Base-by-base conservation (phyloP, 2,329 filamentous ascomycete genomes). In the Diplodia corticola region DNA sequence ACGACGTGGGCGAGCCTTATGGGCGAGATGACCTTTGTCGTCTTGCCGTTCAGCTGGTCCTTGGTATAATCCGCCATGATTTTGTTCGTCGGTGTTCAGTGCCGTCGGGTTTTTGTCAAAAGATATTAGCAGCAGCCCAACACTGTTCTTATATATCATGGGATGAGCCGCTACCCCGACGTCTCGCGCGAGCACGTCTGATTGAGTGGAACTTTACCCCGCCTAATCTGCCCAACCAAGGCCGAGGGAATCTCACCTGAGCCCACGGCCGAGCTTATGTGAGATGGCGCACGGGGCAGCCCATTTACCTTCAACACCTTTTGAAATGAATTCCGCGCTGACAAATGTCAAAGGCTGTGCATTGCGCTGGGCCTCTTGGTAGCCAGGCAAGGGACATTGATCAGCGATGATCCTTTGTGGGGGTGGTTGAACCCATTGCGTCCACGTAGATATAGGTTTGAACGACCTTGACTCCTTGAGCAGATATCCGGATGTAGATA, bases 1-100 rank as follows among this genome's bases (percentile, higher is more conserved):
- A 76, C 75, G 17, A 75, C 68, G 28, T 77, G 74, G 17, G 73
- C 71, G 5, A 75, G 70, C 44, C 48, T 61, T 4, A 61, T 20
- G 44, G 57, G 57, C 1, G 57, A 61, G 5, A 26, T 49, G 44
- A 61, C 44, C 24, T 61, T 57, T 3, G 20, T 40, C 30, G 10
- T 6, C 22, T 26, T 40, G 5, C 53, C 33, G 30, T 40, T 20
- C 15, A n/a, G n/a, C n/a, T n/a, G n/a, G n/a, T 17, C 53, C 13
- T 57, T 61, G 28, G 12, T 15, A 6, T 28, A 12, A 44, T 28
- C 35, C n/a, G 35, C 54, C 54, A 57, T 57, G 35, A 20, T 51
- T 35, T 35, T 20, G 9, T 44, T n/a, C n/a, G n/a, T n/a, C n/a
- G n/a, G n/a, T n/a, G n/a, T n/a, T n/a, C n/a, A n/a, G n/a, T n/a